Conservation (phyloP, 169 alveolate genomes). For the Plasmodium cynomolgi region DNA sequence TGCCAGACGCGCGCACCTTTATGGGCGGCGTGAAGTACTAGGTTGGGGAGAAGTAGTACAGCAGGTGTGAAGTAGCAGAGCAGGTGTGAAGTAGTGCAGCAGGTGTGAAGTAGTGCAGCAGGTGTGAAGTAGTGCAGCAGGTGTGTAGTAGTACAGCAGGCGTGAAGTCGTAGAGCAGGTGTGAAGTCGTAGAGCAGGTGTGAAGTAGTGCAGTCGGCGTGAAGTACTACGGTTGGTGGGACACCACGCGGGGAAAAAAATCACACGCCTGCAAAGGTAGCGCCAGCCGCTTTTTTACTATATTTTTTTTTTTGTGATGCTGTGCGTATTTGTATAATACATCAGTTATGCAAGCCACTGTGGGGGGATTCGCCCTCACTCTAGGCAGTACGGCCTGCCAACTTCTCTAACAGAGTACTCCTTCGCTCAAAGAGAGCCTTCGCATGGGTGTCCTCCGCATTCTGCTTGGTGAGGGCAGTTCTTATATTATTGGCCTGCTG, state of each 20-base stretch:
- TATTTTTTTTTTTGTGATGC: not conserved
- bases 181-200: no score
- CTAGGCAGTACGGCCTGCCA: not conserved
- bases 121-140: no score
- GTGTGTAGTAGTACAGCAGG: no score
- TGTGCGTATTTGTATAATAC: not conserved
- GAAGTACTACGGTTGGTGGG: not conserved
- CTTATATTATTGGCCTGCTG: slow-evolving; percentile 79
- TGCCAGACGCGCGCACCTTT: slow-evolving; percentile 86
- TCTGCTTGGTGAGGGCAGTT: slow-evolving; percentile 80
- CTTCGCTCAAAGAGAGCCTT: slow-evolving; percentile 70
- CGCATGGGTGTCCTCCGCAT: slow-evolving; percentile 79
- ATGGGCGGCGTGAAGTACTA: slow-evolving; percentile 77
- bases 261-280: not conserved
- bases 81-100: no score
- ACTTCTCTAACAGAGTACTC: slow-evolving; percentile 44
- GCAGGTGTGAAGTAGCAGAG: no score
- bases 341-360: not conserved
- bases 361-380: not conserved
- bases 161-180: no score
- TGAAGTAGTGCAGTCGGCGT: no score
- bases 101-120: no score
- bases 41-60: no score
- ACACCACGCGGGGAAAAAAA: not conserved
- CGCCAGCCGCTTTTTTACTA: not conserved